A percentile compares a stretch with the other conserved stretches of the same genome.
These are phyloP conservation scores for Helicostylum pulchrum DNA, from an alignment of 192 early-diverging fungal species.

Conservation along the genomic window DNA sequence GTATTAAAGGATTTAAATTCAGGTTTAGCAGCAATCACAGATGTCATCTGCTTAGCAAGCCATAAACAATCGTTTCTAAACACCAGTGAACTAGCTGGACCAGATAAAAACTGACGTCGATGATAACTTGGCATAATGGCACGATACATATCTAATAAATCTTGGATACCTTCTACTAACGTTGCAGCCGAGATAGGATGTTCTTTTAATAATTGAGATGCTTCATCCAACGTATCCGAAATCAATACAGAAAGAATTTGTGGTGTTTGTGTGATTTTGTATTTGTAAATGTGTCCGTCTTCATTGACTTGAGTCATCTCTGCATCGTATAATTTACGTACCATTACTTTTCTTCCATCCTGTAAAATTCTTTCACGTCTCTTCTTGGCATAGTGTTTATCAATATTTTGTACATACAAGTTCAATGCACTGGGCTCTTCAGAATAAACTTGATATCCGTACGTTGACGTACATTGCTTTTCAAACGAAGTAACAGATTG, in stretches of 20 bases:
- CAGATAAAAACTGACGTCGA: constrained; percentile 44
- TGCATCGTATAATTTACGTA: constrained; percentile 43
- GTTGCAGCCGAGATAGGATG: constrained; percentile 29
- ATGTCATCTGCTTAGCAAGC: constrained; percentile 45
- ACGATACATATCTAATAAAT: constrained; percentile 57
- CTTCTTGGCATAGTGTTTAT: constrained; percentile 46
- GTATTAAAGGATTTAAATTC: constrained; percentile 10
- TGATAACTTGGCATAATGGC: constrained; percentile 63
- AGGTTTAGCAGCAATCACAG: constrained; percentile 17
- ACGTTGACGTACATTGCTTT: neutral
- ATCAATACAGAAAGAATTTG: constrained; percentile 11
- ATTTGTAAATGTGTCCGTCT: constrained; percentile 18
- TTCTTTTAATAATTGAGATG: constrained; percentile 14
- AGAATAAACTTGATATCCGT: constrained; percentile 26
- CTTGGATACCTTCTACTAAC: constrained; percentile 43
- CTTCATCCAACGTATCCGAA: constrained; percentile 21
- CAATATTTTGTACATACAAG: constrained; percentile 46
- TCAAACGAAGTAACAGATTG: constrained; percentile 18
- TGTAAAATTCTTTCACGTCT: constrained; percentile 42
- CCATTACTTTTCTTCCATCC: constrained; percentile 44
- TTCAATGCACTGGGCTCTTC: constrained; percentile 25
- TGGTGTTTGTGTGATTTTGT: constrained; percentile 37
- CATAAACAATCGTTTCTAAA: constrained; percentile 73
- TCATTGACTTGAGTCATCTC: constrained; percentile 29
- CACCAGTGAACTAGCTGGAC: constrained; percentile 56